phyloP scores from a whole-genome alignment of 2,329 filamentous ascomycete genomes.

The Xylariaceae sp. region DNA sequence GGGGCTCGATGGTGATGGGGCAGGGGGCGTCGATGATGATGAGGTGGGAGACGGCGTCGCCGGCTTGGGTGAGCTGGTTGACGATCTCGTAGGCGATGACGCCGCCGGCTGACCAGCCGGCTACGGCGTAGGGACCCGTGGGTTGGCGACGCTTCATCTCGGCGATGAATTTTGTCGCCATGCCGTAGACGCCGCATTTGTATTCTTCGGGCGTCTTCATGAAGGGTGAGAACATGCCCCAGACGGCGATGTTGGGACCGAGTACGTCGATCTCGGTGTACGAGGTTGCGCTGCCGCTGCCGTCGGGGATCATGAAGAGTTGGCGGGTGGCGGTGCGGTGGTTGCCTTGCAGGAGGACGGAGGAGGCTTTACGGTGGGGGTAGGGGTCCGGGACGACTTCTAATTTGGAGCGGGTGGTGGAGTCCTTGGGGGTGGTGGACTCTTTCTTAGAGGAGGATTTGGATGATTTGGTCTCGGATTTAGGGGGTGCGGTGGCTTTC shows the following conservation, averaged over 20 bases:
- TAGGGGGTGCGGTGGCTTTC: constrained; percentile 28
- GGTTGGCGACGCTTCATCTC: constrained; percentile 70
- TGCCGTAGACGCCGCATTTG: constrained; percentile 59
- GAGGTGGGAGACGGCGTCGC: constrained; percentile 54
- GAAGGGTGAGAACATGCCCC: constrained; percentile 63
- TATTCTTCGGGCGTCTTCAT: constrained; percentile 64
- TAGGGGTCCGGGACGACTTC: constrained; percentile 38
- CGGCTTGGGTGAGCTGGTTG: constrained; percentile 52
- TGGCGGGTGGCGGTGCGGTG: constrained; percentile 42
- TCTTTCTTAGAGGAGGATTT: constrained; percentile 23
- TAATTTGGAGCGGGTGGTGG: constrained; percentile 40
- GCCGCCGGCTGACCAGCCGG: constrained; percentile 73
- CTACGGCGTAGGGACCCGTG: constrained; percentile 60
- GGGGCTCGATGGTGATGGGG: constrained; percentile 62
- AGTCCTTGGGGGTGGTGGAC: constrained; percentile 25
- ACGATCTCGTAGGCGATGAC: constrained; percentile 66
- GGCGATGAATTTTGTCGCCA: constrained; percentile 58
- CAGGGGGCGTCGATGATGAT: constrained; percentile 63
- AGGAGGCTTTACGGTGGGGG: constrained; percentile 47
- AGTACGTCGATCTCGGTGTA: constrained; percentile 57
- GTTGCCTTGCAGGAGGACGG: constrained; percentile 45
- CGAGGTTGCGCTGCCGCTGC: constrained; percentile 58
- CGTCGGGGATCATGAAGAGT: constrained; percentile 52
- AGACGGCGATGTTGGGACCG: constrained; percentile 43
- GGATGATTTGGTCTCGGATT: constrained; percentile 26